Conservation (phyloP, 306 rosid species). For the Rosa rugosa region DNA sequence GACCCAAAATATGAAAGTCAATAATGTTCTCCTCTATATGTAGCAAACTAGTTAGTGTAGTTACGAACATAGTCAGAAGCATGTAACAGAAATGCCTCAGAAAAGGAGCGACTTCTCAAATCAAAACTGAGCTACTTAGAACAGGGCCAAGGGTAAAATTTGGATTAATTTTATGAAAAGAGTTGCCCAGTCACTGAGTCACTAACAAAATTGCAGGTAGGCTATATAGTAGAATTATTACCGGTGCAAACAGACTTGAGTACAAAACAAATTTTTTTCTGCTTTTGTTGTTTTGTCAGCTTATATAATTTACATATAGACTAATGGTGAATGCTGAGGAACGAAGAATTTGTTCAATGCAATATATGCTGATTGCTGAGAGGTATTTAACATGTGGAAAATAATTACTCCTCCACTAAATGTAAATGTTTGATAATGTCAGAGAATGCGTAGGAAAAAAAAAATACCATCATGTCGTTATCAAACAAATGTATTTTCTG, state of each 20-base stretch:
- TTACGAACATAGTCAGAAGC: constrained; percentile 3
- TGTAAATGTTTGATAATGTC: not conserved
- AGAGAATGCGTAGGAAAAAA: not conserved
- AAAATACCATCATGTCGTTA: not conserved
- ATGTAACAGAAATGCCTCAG: not conserved
- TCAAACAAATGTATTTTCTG: not conserved
- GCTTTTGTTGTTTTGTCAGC: not conserved
- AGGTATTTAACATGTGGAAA: not conserved
- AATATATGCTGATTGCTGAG: constrained; percentile 4
- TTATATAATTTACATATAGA: not conserved
- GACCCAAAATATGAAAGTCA: constrained; percentile 37
- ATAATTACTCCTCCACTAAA: not conserved
- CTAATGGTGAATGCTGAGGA: not conserved
- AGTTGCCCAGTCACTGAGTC: not conserved
- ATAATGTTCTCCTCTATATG: too few relatives aligned
- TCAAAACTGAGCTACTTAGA: not conserved
- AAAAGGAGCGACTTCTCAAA: not conserved
- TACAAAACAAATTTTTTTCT: not conserved
- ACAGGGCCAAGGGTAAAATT: too few relatives aligned
- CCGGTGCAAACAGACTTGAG: not conserved
- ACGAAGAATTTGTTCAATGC: not conserved
- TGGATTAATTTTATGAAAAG: not conserved
- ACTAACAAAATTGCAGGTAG: not conserved
- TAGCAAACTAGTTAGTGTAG: not conserved
- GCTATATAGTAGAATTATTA: not conserved